Evolutionary conservation across 306 rosid species (phyloP).

Genomic region (Acacia acuminata): DNA sequence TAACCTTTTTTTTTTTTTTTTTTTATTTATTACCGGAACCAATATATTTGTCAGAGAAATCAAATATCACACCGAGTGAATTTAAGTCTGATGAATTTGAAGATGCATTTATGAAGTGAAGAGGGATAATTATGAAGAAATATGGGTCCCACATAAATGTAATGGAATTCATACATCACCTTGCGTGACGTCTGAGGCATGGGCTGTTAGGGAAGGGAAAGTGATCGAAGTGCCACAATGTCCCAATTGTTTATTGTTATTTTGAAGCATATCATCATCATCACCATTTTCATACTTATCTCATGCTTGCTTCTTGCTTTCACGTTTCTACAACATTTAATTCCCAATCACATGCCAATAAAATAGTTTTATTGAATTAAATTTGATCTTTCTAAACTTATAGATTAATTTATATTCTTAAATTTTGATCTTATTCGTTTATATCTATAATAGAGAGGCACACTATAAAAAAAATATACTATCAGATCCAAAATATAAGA

Average conservation of each 20-base stretch:
- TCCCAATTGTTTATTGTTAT: not conserved
- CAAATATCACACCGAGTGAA: no score
- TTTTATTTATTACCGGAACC: no score
- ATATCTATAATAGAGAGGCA: no score
- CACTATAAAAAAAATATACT: no score
- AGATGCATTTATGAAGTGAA: no score
- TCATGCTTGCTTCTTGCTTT: not conserved
- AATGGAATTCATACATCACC: not conserved
- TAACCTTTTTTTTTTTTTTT: no score
- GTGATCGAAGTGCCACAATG: not conserved
- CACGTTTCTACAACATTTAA: not conserved
- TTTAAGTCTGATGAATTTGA: no score
- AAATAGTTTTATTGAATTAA: not conserved
- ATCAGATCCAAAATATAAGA: no score
- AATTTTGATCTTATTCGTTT: not conserved
- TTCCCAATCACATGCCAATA: not conserved
- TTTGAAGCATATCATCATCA: not conserved
- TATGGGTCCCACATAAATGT: not conserved
- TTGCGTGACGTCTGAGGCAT: not conserved
- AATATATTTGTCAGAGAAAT: no score
- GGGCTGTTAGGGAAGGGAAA: not conserved
- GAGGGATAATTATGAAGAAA: not conserved
- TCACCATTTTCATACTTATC: not conserved
- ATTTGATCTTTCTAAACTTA: not conserved
- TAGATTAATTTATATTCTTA: no score